Base-by-base conservation (phyloP, 1,284 basidiomycete genomes). In the Ganoderma resinaceum region DNA sequence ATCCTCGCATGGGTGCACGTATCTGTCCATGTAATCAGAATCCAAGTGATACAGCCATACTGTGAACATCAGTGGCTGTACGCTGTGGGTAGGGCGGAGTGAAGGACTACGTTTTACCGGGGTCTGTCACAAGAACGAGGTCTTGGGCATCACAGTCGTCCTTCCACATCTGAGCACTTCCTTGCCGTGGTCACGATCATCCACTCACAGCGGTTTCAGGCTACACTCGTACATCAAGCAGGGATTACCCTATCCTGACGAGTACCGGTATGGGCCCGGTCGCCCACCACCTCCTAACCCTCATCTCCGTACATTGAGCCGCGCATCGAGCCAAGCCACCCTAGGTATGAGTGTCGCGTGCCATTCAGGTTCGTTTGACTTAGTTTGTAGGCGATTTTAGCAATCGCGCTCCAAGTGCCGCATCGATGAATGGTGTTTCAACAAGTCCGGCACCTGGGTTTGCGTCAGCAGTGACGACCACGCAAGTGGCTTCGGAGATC, bases 241-340 rank as follows among this genome's bases (percentile, higher is more conserved):
- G 74, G 89, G 89, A 64, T 66, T 85, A 33, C 83, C 87, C 12
- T 93, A 94, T 76, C 92, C 92, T 8, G 87, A 91, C 63, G 82
- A 91, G 70, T 92, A 84, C 75, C 84, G 86, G 62, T 91, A 91
- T 77, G 89, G 89, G 26, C 90, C 90, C 5, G 87, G 88, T 71
- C 82, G 84, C 42, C 87, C 86, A 2, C 89, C 89, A 9, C 89
- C 86, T 8, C 84, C 85, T 23, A 85, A 85, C 69, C 81, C 79
- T 0, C 78, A 80, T 66, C 71, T 77, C 7, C 79, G 77, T 38
- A 79, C 78, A 38, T 72, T 76, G 3, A 78, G 72, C 62, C 69
- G 72, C 14, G 61, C 72, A 11, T 73, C 74, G 16, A 38, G 60
- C 6, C 67, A 66, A 26, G 57, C 42, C 6, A 63, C 67, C 11